These are phyloP conservation scores for Annona squamosa DNA, from an alignment of 164 flowering plant species.

Conservation along the genomic window DNA sequence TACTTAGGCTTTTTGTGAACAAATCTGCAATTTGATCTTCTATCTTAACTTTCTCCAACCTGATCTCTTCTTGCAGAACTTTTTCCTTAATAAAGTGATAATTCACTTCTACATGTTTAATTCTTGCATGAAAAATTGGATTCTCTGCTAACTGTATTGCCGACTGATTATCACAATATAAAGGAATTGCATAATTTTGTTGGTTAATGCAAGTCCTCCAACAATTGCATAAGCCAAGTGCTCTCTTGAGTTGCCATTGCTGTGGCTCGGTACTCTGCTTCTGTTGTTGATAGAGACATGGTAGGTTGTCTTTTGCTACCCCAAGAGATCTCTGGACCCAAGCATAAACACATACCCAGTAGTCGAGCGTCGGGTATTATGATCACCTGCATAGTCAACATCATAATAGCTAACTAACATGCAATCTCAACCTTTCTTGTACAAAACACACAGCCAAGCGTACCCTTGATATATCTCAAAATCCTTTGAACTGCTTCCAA, in stretches of 20 bases:
- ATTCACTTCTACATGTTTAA: background rate
- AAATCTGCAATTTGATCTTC: background rate
- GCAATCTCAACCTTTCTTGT: background rate
- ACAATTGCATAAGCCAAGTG: constrained; percentile 9
- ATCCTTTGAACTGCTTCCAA: constrained; percentile 1
- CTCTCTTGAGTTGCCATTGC: constrained; percentile 11
- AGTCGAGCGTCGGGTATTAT: background rate
- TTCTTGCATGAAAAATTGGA: constrained; percentile 20
- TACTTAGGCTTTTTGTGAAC: background rate
- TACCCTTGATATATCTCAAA: background rate
- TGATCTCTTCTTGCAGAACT: background rate
- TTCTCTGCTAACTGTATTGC: constrained; percentile 19
- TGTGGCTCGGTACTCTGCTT: constrained; percentile 13
- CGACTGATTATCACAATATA: constrained; percentile 21
- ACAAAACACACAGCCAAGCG: background rate
- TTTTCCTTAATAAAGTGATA: background rate
- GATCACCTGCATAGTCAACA: background rate
- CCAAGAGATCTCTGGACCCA: constrained; percentile 8
- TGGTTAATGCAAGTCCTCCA: constrained; percentile 18
- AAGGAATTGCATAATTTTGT: constrained; percentile 5
- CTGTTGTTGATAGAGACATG: constrained; percentile 10
- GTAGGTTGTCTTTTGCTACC: constrained; percentile 19
- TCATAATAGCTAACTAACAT: background rate
- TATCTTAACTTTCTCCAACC: background rate
- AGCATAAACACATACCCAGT: background rate